A percentile compares a stretch with the other conserved stretches of the same genome.
Evolutionary conservation across 208 protist species (phyloP).

Genomic region (Polymyxa betae): DNA sequence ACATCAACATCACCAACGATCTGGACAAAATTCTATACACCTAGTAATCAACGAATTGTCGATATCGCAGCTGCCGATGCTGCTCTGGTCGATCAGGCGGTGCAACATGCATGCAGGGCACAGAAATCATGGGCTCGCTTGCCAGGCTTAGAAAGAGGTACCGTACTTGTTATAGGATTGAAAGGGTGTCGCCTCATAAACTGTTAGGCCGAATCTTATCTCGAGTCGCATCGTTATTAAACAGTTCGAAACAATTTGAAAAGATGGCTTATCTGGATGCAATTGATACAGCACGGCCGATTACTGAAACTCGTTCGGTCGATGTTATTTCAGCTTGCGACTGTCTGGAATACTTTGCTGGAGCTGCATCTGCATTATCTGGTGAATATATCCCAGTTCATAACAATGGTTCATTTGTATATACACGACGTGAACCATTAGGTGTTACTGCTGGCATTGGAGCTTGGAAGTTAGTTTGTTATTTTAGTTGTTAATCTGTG

Average conservation of each 20-base stretch:
- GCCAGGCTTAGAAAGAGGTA: background rate
- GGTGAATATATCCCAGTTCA: background rate
- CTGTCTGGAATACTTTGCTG: background rate
- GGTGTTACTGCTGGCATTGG: conserved; percentile 48
- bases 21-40: background rate
- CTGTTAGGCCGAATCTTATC: background rate
- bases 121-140: background rate
- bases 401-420: background rate
- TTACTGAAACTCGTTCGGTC: background rate
- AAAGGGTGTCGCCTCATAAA: background rate
- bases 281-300: background rate
- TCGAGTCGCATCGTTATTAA: background rate
- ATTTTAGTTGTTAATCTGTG: background rate
- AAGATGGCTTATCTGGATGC: background rate
- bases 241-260: background rate
- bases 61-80: background rate
- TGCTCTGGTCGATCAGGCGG: background rate
- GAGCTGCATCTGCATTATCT: background rate
- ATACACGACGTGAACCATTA: background rate
- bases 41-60: background rate
- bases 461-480: conserved; percentile 20
- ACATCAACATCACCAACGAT: background rate
- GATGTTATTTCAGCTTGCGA: background rate
- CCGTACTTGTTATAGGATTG: background rate
- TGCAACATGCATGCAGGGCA: background rate